Conservation (phyloP, 148 eudicot species). For the Vaccinium vitisidaea region DNA sequence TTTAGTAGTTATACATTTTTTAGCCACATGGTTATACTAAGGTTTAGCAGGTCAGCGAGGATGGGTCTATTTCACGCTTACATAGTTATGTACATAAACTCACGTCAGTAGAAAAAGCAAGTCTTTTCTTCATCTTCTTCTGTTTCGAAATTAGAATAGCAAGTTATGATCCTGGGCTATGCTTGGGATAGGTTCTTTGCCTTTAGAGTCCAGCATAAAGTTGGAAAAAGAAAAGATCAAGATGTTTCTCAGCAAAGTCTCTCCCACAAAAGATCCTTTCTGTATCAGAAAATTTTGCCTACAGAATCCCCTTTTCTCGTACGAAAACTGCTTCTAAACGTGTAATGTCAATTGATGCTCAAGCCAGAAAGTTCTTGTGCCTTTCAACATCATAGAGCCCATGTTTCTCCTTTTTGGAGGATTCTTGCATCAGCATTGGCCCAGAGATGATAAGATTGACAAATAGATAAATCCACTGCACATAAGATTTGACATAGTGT, state of each 20-base stretch:
- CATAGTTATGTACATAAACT: neutral
- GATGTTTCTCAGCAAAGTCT: neutral
- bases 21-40: too few relatives aligned
- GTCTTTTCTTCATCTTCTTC: neutral
- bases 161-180: neutral
- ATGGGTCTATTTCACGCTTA: too few relatives aligned
- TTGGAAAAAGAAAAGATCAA: neutral
- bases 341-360: constrained; percentile 35
- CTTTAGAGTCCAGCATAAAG: neutral
- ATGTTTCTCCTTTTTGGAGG: neutral
- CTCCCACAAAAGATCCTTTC: neutral
- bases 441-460: constrained; percentile 21
- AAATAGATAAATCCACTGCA: constrained; percentile 4
- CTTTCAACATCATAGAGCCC: constrained; percentile 29
- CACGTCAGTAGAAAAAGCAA: too few relatives aligned
- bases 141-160: neutral
- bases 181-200: neutral
- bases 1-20: too few relatives aligned
- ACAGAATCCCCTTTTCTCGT: constrained; percentile 7
- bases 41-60: too few relatives aligned
- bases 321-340: constrained; percentile 6
- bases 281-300: neutral
- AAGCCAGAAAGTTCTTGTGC: constrained; percentile 23
- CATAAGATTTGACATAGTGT: too few relatives aligned
- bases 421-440: constrained; percentile 21